Percentiles rank a stretch among this genome's conserved stretches.
These are phyloP conservation scores for Heteromeles arbutifolia DNA, from an alignment of 306 rosid species.

Conservation along the genomic window DNA sequence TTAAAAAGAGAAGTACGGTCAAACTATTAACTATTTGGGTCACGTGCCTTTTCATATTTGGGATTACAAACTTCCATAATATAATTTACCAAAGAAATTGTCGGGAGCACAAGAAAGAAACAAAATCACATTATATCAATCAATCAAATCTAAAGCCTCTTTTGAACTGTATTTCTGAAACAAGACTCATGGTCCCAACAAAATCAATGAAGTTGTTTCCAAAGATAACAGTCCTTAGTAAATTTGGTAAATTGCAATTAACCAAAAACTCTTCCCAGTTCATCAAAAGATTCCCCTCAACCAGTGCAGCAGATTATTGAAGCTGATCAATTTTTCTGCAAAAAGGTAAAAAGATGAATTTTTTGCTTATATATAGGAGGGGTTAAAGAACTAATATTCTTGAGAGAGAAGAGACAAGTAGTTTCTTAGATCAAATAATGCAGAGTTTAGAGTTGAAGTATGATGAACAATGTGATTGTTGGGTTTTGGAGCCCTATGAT, in stretches of 20 bases:
- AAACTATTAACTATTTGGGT: not conserved
- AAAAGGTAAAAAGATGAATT: not conserved
- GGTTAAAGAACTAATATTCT: not conserved
- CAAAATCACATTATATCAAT: slow-evolving; percentile 3
- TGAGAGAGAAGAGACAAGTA: not conserved
- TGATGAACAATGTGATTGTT: not conserved
- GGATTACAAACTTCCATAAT: not conserved
- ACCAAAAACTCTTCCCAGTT: not conserved
- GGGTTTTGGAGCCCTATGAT: slow-evolving; percentile 15
- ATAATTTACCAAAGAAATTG: not conserved
- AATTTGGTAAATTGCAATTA: not conserved
- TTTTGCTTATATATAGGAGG: not conserved
- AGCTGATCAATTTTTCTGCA: not conserved
- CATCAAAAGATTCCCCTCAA: not conserved
- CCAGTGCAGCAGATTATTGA: not conserved
- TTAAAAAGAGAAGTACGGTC: no score
- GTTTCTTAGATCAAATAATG: not conserved
- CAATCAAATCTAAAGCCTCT: not conserved
- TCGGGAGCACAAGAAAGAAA: not conserved
- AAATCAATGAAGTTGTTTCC: not conserved
- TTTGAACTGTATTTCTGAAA: not conserved
- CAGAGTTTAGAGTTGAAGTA: not conserved
- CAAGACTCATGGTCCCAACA: not conserved
- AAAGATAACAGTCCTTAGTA: not conserved
- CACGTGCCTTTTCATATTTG: not conserved